Evolutionary conservation across 2,329 filamentous ascomycete genomes (phyloP), one percentile per base, ranked within the genome.

Genomic region (Cytospora piceae): DNA sequence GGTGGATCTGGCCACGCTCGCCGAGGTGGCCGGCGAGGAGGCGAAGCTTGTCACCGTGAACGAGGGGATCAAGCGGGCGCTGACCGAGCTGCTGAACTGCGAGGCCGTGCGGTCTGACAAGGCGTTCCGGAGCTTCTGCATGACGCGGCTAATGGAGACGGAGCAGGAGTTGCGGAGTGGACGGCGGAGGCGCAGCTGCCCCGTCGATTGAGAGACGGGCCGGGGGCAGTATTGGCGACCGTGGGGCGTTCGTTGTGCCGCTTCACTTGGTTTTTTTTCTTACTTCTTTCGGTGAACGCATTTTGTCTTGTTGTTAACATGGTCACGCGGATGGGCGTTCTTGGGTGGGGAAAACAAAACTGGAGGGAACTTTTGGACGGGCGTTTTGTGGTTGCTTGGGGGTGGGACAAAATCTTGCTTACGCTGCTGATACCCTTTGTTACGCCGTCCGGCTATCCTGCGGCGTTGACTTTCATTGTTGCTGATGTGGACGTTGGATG

Each of bases 1-100:
- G 37, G 72, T 79, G 27, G 81, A 85, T 71, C 82, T 82, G 71
- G 77, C 80, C 61, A 79, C 80, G 8, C 72, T 83, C 27, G 77
- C 77, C 67, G 81, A 83, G 71, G 80, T 86, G 69, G 82, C 80
- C 0, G 76, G 77, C 22, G 83, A 84, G 71, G 83, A 86, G 72
- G 80, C 82, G 69, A 83, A 80, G 67, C 79, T 87, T 14, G 84
- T 79, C 59, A 79, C 82, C 68, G 82, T 87, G 74, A 86, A 86
- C 74, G 85, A 87, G 74, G 81, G 82, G 70, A 85, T 88, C 77
- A 88, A 88, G 77, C 81, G 84, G 37, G 82, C 84, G 2, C 73
- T 88, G 70, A 88, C 85, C 7, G 85, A 87, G 73, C 80, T 88
- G 17, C 81, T 88, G 71, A 88, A 87, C 75, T 87, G 84, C 74